These are phyloP conservation scores for Phytophthora quininea DNA, from an alignment of 352 stramenopile species.

Conservation along the genomic window DNA sequence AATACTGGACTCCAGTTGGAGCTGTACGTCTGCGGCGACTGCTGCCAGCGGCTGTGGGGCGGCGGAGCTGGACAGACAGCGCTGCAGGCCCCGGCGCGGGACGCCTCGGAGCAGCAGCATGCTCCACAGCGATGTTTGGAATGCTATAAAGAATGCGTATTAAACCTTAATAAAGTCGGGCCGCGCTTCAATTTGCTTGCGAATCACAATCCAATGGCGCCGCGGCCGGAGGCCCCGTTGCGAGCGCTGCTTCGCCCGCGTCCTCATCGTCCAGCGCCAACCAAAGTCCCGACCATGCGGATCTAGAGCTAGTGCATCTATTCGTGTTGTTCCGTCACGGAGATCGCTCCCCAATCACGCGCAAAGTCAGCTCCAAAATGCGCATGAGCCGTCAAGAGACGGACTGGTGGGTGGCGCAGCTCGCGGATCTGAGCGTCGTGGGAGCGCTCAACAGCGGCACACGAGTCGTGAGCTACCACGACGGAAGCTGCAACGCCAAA, in stretches of 20 bases:
- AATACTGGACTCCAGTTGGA: slow-evolving; percentile 45
- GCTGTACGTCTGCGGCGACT: slow-evolving; percentile 6
- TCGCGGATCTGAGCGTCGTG: slow-evolving; percentile 52
- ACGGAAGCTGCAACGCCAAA: slow-evolving; percentile 2
- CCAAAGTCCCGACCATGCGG: slow-evolving; percentile 10
- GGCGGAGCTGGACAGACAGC: slow-evolving; percentile 17
- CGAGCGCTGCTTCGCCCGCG: not conserved
- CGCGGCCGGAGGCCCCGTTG: slow-evolving; percentile 14
- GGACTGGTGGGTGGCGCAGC: slow-evolving; percentile 65
- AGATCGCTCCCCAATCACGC: slow-evolving; percentile 79
- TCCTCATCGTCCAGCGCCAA: not conserved
- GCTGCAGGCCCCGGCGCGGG: slow-evolving; percentile 5
- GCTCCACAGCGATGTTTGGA: slow-evolving; percentile 20
- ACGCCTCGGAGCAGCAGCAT: slow-evolving; percentile 8
- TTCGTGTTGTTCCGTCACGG: slow-evolving; percentile 80
- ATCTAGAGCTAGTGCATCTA: slow-evolving; percentile 64
- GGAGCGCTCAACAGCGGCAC: slow-evolving; percentile 55
- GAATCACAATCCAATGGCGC: slow-evolving; percentile 28
- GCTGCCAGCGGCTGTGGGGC: slow-evolving; percentile 6
- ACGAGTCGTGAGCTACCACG: slow-evolving; percentile 38
- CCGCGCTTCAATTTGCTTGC: slow-evolving; percentile 10
- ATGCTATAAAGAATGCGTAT: not conserved
- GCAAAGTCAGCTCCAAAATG: slow-evolving; percentile 49
- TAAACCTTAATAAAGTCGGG: too few species aligned
- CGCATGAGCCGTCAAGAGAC: slow-evolving; percentile 49